Conservation (phyloP, 768 basidiomycete genomes). For the Lyophyllum decastes region DNA sequence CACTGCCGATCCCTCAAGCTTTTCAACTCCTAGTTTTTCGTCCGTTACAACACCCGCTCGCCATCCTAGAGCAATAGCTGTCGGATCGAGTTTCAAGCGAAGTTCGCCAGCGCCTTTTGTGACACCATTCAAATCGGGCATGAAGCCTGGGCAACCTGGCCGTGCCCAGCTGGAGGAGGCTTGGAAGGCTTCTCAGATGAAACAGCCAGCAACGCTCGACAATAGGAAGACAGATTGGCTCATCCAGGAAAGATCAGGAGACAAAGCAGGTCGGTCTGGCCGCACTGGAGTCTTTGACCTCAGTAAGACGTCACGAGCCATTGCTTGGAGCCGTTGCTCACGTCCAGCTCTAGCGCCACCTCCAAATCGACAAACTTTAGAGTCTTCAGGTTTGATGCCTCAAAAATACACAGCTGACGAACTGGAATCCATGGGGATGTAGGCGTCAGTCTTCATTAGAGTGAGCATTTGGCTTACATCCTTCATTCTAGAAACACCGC, state of each 20-base stretch:
- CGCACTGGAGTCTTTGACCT: constrained; percentile 41
- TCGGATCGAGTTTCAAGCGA: constrained; percentile 14
- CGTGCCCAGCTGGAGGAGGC: constrained; percentile 26
- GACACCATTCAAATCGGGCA: constrained; percentile 63
- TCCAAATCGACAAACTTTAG: constrained; percentile 43
- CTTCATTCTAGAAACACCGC: constrained; percentile 41
- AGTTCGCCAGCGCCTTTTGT: constrained; percentile 46
- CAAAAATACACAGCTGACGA: constrained; percentile 44
- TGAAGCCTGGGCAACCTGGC: constrained; percentile 46
- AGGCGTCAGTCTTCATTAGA: constrained; percentile 19
- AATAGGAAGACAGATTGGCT: constrained; percentile 13
- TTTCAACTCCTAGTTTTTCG: constrained; percentile 1
- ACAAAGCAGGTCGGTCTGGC: background rate
- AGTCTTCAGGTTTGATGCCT: constrained; percentile 52
- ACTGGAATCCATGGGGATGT: constrained; percentile 56
- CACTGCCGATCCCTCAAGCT: constrained; percentile 13
- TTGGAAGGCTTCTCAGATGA: constrained; percentile 16
- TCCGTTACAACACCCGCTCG: constrained; percentile 13
- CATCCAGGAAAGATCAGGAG: constrained; percentile 14
- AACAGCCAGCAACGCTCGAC: constrained; percentile 7
- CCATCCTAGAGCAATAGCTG: constrained; percentile 6
- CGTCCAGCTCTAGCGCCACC: constrained; percentile 26
- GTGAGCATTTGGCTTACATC: background rate
- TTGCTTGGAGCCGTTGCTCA: background rate
- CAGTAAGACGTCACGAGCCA: constrained; percentile 31